These are phyloP conservation scores for Neltuma alba DNA, from an alignment of 306 rosid species.

Conservation along the genomic window DNA sequence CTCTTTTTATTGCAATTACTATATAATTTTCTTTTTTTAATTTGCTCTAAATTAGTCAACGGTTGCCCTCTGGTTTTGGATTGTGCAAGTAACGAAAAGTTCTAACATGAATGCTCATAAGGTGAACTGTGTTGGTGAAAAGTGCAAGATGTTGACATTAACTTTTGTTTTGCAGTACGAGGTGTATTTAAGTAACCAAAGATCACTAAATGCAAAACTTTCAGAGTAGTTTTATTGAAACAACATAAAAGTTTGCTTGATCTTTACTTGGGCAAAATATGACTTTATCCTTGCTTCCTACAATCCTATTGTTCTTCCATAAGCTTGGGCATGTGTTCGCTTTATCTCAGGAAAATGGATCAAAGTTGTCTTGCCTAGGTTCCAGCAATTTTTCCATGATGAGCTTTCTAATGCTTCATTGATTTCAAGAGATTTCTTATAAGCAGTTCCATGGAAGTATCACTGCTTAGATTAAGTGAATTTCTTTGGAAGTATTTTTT, in stretches of 20 bases:
- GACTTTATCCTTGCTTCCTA: background rate
- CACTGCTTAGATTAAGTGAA: background rate
- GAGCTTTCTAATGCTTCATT: background rate
- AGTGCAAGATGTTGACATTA: background rate
- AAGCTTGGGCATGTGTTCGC: background rate
- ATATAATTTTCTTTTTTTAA: background rate
- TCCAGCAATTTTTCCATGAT: background rate
- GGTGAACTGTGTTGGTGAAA: background rate
- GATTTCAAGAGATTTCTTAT: background rate
- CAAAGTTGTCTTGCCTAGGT: conserved; percentile 3
- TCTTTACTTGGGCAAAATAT: background rate
- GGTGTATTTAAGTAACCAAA: background rate
- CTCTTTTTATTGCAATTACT: background rate
- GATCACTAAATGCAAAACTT: background rate
- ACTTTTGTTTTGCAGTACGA: background rate
- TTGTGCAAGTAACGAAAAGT: background rate
- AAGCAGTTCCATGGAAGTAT: background rate
- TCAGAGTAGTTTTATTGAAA: background rate
- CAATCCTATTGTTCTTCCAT: background rate
- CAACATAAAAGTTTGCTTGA: background rate
- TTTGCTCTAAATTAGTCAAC: background rate
- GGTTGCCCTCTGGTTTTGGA: background rate
- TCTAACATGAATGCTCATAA: background rate
- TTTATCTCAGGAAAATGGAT: background rate
- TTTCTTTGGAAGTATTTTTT: conserved; percentile 19